Evolutionary conservation across 2,329 filamentous ascomycete genomes (phyloP).

Genomic region (Pleurostoma richardsiae): DNA sequence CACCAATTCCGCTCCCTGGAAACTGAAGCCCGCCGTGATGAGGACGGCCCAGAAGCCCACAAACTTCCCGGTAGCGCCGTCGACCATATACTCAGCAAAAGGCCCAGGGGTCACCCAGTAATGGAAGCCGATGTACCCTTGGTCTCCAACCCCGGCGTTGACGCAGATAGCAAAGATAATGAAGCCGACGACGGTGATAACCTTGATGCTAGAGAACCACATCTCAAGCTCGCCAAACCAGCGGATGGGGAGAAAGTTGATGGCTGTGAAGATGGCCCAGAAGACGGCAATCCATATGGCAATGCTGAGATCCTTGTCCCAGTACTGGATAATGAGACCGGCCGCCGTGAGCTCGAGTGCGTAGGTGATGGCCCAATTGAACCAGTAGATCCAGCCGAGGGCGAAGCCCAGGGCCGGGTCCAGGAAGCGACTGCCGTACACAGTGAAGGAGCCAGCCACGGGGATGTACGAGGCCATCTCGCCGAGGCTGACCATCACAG

Average conservation of each 20-base stretch:
- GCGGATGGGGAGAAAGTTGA: slow-evolving; percentile 9
- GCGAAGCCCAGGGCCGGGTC: slow-evolving; percentile 54
- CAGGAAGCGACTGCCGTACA: slow-evolving; percentile 73
- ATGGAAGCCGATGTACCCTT: slow-evolving; percentile 21
- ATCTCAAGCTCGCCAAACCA: slow-evolving; percentile 14
- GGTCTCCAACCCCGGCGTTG: slow-evolving; percentile 6
- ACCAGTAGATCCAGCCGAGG: slow-evolving; percentile 47
- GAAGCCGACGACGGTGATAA: slow-evolving; percentile 11
- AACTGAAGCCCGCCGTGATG: slow-evolving; percentile 55
- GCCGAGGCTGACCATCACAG: slow-evolving; percentile 65
- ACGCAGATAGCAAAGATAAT: slow-evolving; percentile 7
- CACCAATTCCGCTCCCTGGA: slow-evolving; percentile 57
- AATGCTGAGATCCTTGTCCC: slow-evolving; percentile 5
- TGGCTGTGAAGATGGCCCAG: slow-evolving; percentile 4
- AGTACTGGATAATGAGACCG: slow-evolving; percentile 35
- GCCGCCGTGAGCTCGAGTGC: slow-evolving; percentile 39
- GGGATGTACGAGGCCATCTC: slow-evolving; percentile 78
- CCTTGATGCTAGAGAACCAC: slow-evolving; percentile 15
- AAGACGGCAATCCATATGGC: slow-evolving; percentile 10
- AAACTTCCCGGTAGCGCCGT: slow-evolving; percentile 45
- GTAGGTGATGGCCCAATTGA: slow-evolving; percentile 38
- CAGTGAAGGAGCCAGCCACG: slow-evolving; percentile 69
- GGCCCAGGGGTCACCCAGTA: slow-evolving; percentile 34
- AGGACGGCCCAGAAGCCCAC: slow-evolving; percentile 55
- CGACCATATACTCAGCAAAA: slow-evolving; percentile 41